Conservation (phyloP, 345 rosid species). For the Lenwebbia sp. region DNA sequence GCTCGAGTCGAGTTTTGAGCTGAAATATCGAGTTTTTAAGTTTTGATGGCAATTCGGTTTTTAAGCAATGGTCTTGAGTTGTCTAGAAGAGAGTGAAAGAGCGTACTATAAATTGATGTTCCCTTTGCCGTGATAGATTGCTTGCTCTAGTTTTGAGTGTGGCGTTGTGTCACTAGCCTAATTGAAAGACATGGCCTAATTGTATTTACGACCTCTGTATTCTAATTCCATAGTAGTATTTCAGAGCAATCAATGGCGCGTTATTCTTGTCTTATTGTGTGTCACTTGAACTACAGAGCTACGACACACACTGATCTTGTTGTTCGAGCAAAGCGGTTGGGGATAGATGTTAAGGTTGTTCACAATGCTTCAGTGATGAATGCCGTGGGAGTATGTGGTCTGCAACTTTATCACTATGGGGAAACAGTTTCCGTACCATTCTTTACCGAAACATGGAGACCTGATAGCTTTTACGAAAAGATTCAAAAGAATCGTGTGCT, state of each 20-base stretch:
- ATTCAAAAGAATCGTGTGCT: slow-evolving; percentile 47
- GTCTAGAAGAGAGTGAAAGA: no score
- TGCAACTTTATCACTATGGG: slow-evolving; percentile 90
- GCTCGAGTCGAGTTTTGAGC: not conserved
- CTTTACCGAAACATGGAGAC: slow-evolving; percentile 83
- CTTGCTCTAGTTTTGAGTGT: no score
- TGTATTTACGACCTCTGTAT: not conserved
- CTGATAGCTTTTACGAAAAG: slow-evolving; percentile 89
- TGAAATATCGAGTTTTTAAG: not conserved
- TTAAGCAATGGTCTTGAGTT: no score
- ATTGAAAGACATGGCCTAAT: not conserved
- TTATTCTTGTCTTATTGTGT: not conserved
- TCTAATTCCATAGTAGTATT: not conserved
- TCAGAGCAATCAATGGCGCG: not conserved
- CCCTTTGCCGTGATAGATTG: no score
- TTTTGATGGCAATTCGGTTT: not conserved
- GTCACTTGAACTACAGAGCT: slow-evolving; percentile 40
- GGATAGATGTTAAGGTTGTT: slow-evolving; percentile 64
- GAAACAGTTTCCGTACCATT: slow-evolving; percentile 87
- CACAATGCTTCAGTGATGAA: slow-evolving; percentile 95
- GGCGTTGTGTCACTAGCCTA: not conserved
- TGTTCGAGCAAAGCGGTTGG: slow-evolving; percentile 72
- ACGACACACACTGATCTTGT: slow-evolving; percentile 92
- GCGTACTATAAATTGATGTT: no score
- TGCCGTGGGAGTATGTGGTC: slow-evolving; percentile 82